Percentiles rank a stretch among this genome's conserved stretches.
Conservation (phyloP, 805 yeast species). For the Saccharomyces eubayanus region DNA sequence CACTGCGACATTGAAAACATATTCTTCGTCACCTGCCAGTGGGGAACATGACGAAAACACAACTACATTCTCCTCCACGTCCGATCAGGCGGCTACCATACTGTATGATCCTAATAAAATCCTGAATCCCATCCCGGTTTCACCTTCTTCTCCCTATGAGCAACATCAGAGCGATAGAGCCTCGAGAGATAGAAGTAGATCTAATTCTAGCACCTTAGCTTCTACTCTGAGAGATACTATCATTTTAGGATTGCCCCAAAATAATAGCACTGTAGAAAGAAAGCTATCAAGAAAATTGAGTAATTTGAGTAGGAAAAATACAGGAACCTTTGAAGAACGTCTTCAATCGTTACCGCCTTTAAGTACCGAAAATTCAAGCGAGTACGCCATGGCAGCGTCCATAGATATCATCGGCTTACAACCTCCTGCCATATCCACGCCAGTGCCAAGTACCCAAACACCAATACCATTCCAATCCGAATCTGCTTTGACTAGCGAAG, state of each 20-base stretch:
- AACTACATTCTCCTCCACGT: not conserved
- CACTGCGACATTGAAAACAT: not conserved
- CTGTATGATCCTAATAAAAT: not conserved
- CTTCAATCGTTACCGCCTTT: conserved; percentile 4
- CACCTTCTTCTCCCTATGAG: not conserved
- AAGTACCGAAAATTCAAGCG: not conserved
- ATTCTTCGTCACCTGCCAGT: not conserved
- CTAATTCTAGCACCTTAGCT: not conserved
- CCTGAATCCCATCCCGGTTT: not conserved
- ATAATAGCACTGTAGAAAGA: not conserved
- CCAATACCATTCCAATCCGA: not conserved
- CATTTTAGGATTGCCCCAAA: not conserved
- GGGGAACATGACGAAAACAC: not conserved
- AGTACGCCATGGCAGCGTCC: not conserved
- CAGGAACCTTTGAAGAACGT: conserved; percentile 4
- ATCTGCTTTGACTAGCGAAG: not conserved
- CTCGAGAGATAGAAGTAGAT: not conserved
- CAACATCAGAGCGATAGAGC: not conserved
- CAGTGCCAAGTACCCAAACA: not conserved
- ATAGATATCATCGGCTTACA: not conserved
- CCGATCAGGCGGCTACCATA: not conserved
- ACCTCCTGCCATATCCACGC: not conserved
- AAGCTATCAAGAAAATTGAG: conserved; percentile 12
- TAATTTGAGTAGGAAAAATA: conserved; percentile 8
- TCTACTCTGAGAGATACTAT: not conserved